A percentile compares a stretch with the other conserved stretches of the same genome.
These are phyloP conservation scores for Mortierella hygrophila DNA, from an alignment of 192 early-diverging fungal species.

Conservation along the genomic window DNA sequence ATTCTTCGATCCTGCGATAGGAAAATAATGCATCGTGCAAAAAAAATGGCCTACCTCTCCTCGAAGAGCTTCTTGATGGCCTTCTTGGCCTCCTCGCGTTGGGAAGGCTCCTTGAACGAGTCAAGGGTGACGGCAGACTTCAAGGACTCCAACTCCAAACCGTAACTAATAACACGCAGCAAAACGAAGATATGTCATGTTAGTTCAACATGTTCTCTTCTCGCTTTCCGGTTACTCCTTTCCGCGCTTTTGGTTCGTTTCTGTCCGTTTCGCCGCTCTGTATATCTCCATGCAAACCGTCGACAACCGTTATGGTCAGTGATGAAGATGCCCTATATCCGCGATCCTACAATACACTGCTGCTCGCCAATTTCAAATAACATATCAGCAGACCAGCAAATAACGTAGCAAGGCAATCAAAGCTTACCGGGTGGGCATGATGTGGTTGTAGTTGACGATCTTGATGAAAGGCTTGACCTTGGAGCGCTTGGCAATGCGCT, in stretches of 20 bases:
- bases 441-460: constrained; percentile 99
- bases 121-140: constrained; percentile 90
- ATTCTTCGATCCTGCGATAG: background rate
- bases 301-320: background rate
- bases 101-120: constrained; percentile 94
- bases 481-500: constrained; percentile 96
- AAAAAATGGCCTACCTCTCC: constrained; percentile 69
- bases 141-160: constrained; percentile 94
- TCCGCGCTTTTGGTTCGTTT: background rate
- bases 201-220: background rate
- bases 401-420: too few relatives aligned
- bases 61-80: constrained; percentile 96
- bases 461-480: constrained; percentile 99
- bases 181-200: background rate
- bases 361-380: background rate
- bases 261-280: background rate
- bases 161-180: constrained; percentile 73
- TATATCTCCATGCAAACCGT: background rate
- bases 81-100: constrained; percentile 92
- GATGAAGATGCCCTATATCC: background rate
- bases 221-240: background rate
- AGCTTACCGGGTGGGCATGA: constrained; percentile 98
- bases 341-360: background rate
- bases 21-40: background rate
- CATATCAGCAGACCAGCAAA: background rate